Evolutionary conservation across 768 basidiomycete genomes (phyloP), one percentile per base, ranked within the genome.

Genomic region (Gloeostereum incarnatum): DNA sequence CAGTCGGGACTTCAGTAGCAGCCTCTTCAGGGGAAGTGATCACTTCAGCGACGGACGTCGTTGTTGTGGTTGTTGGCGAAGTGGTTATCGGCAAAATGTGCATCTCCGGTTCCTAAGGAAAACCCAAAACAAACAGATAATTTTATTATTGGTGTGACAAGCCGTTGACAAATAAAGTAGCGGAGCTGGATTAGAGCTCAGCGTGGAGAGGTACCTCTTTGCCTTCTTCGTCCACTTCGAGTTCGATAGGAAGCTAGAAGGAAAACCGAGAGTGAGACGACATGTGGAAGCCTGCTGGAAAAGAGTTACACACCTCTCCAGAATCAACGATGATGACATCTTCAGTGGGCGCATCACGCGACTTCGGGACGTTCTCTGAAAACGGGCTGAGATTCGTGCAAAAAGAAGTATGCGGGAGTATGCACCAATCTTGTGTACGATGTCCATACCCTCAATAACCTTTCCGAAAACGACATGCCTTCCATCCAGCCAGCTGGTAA

Each of bases 381-480:
- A n/a, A 11, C 16, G 16, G 11, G 19, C 20, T 21, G 23, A 20
- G 24, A n/a, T 21, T 30, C 23, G 17, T 9, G n/a, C 3, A n/a
- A 11, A 20, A 34, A n/a, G 23, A 22, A 54, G n/a, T n/a, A n/a
- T n/a, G n/a, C n/a, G n/a, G n/a, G n/a, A n/a, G n/a, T n/a, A n/a
- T 71, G 31, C 18, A 87, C 87, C 86, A 40, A 98, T 90, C 7
- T 62, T 58, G 42, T 65, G 54, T 25, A 98, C 70, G 40, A 98
- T 63, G 45, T 93, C 84, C 86, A 94, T 86, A 34, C 94, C 94
- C 42, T 96, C 89, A 23, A 96, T 43, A 36, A 97, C 86, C 49
- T 78, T 78, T 37, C 94, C 94, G 46, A 97, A 96, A 26, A 97
- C 93, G 52, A 96, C 90, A 50, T 94, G 92, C 59, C 80, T 81